These are phyloP conservation scores for Panellus pusillus DNA, from an alignment of 768 basidiomycete genomes.

Conservation along the genomic window DNA sequence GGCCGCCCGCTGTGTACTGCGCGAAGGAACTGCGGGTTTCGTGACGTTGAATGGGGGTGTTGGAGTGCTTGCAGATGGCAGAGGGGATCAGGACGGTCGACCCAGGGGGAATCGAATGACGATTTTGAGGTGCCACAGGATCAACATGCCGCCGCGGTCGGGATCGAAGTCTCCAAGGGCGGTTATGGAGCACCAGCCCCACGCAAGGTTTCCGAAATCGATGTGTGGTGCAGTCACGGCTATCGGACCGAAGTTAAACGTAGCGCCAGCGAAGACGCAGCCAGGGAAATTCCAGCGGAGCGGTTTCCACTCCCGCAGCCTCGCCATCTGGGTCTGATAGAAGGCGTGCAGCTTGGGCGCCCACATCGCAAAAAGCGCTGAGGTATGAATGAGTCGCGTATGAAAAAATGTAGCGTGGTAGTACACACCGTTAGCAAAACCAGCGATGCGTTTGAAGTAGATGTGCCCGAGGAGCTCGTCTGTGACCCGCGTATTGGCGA, in stretches of 20 bases:
- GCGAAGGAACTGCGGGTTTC: conserved; percentile 18
- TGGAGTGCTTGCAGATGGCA: conserved; percentile 14
- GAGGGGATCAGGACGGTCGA: conserved; percentile 26
- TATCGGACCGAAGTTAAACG: conserved; percentile 31
- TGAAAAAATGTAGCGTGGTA: too few species aligned
- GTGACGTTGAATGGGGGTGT: background rate
- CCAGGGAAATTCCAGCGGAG: background rate
- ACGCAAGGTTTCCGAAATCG: conserved; percentile 27
- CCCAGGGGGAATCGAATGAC: conserved; percentile 27
- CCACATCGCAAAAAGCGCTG: background rate
- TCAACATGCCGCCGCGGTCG: conserved; percentile 22
- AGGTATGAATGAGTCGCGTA: background rate
- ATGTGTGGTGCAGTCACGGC: conserved; percentile 19
- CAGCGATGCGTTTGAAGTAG: conserved; percentile 2
- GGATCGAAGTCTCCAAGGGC: conserved; percentile 26
- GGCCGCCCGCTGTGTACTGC: conserved; percentile 22
- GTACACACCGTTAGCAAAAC: conserved; percentile 1
- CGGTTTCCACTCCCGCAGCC: background rate
- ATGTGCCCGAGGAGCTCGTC: conserved; percentile 1
- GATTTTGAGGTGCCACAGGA: conserved; percentile 24
- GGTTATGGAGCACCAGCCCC: conserved; percentile 29
- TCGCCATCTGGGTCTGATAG: background rate
- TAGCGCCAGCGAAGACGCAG: conserved; percentile 25
- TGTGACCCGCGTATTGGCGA: conserved; percentile 1
- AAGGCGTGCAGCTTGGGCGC: background rate